Evolutionary conservation across 2,329 filamentous ascomycete species (phyloP).

Genomic region (Nemania diffusa): DNA sequence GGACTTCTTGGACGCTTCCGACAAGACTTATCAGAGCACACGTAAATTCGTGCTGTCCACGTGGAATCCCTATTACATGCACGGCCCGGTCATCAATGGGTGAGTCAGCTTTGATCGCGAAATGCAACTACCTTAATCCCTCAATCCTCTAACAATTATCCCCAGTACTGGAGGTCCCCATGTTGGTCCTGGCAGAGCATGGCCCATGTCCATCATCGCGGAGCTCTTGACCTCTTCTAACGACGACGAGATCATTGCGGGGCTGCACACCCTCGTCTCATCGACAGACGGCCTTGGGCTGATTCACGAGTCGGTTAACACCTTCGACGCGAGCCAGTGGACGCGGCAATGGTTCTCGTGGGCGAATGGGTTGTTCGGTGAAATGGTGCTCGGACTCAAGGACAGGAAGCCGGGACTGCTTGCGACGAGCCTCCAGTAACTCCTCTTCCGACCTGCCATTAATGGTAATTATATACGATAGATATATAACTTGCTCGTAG

Average conservation of each 20-base stretch:
- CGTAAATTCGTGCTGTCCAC: conserved; percentile 76
- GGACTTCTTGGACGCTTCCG: conserved; percentile 56
- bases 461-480: conserved; percentile 2
- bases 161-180: conserved; percentile 61
- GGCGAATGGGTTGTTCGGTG: conserved; percentile 51
- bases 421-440: conserved; percentile 59
- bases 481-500: neutral
- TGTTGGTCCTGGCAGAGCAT: conserved; percentile 74
- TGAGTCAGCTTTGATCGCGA: conserved; percentile 47
- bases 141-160: conserved; percentile 22
- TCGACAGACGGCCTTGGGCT: conserved; percentile 51
- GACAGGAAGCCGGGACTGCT: conserved; percentile 76
- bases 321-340: conserved; percentile 52
- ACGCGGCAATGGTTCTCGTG: conserved; percentile 55
- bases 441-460: conserved; percentile 1
- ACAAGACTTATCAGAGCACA: conserved; percentile 77
- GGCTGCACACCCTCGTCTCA: conserved; percentile 48
- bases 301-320: conserved; percentile 56
- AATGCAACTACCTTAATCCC: neutral
- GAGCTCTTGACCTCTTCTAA: conserved; percentile 73
- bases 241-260: conserved; percentile 50
- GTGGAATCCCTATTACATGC: conserved; percentile 79
- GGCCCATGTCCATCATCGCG: conserved; percentile 88
- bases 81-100: conserved; percentile 62
- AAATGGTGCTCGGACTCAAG: conserved; percentile 62